Base-by-base conservation (phyloP, 2,329 filamentous ascomycete genomes). In the Arthrobotrys pseudoclavata region DNA sequence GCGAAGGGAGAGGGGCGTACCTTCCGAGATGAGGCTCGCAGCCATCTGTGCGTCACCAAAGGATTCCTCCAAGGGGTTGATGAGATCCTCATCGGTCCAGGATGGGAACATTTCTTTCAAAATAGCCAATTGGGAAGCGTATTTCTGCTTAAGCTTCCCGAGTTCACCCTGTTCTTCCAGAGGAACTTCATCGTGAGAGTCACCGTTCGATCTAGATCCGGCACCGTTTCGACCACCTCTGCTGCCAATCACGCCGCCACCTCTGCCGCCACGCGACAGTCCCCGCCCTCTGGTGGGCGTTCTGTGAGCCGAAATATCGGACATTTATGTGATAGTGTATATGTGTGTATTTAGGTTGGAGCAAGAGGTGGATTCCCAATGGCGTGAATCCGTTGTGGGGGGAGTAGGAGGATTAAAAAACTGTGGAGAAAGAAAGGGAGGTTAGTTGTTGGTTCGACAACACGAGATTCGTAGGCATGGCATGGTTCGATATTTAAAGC, bases 31-130 rank as follows among this genome's bases (percentile, higher is more conserved):
- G 84, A 90, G 90, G 82, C 91, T 90, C 83, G 92, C 91, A 80
- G 92, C 89, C 81, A 89, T 85, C 81, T 91, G 88, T 82, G 93
- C 87, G 84, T 96, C 92, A 82, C 92, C 92, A 82, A 92, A 89
- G 70, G 91, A 91, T 86, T 99, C 96, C 84, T 97, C 90, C 76
- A 99, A 88, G 79, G 94, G 94, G 84, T 96, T 96, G 80, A 98
- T 90, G 80, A 98, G 89, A 84, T 98, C 95, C 84, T 94, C 93
- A 83, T 97, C 93, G 81, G 94, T 95, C 96, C 95, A 98, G 85
- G 94, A 91, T 76, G 93, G 90, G 86, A 97, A 97, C 86, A 98
- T 91, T 84, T 97, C 94, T 86, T 93, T 94, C 84, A 99, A 90
- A 82, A 91, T 90, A 79, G 87, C 87, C 82, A 97, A 89, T 86